Conservation (phyloP, 257 asterid species). For the Coffea canephora region DNA sequence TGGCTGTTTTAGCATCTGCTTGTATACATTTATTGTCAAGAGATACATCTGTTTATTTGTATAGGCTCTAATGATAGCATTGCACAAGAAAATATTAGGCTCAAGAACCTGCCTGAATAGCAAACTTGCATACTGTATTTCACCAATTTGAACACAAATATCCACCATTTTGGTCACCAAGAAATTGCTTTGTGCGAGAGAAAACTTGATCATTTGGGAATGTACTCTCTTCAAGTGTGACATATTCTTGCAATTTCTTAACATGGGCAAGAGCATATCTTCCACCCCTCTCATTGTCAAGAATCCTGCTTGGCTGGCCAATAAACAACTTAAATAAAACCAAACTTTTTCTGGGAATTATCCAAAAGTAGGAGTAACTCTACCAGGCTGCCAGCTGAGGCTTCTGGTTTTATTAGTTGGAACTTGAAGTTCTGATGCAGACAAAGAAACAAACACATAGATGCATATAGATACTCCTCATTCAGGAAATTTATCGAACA, state of each 20-base stretch:
- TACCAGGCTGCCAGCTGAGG: not conserved
- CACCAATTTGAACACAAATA: constrained; percentile 57
- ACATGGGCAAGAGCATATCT: constrained; percentile 47
- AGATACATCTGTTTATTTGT: constrained; percentile 40
- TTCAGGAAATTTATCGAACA: not conserved
- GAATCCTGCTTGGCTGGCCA: constrained; percentile 43
- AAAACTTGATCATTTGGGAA: constrained; percentile 60
- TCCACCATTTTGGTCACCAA: constrained; percentile 78
- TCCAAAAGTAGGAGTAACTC: not conserved
- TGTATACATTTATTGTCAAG: constrained; percentile 36
- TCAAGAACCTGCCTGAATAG: constrained; percentile 49
- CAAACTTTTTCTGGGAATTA: not conserved
- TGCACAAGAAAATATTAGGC: constrained; percentile 56
- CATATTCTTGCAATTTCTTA: constrained; percentile 44
- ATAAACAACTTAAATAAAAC: constrained; percentile 4
- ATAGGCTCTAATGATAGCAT: constrained; percentile 57
- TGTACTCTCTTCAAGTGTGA: constrained; percentile 53
- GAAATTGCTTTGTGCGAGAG: constrained; percentile 61
- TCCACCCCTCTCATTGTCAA: constrained; percentile 49
- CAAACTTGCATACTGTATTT: constrained; percentile 48
- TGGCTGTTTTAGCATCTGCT: constrained; percentile 39
- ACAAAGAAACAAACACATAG: not conserved
- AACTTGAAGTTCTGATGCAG: too few relatives aligned
- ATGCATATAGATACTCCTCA: not conserved
- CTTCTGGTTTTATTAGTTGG: not conserved